Evolutionary conservation across 2,329 filamentous ascomycete genomes (phyloP).

Genomic region (Gyromitra esculenta): DNA sequence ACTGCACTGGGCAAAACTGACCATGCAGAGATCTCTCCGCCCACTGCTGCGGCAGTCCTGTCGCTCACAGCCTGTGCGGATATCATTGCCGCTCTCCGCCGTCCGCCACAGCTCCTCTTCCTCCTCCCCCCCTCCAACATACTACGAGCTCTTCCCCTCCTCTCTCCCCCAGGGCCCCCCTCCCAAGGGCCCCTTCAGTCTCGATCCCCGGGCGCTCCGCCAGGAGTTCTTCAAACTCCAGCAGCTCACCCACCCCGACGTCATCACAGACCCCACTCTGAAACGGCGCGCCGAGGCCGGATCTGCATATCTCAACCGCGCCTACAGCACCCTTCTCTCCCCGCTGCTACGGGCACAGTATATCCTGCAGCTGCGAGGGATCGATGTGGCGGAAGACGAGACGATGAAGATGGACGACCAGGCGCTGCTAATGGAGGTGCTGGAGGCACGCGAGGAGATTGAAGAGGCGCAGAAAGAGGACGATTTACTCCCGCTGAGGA

Average conservation of each 20-base stretch:
- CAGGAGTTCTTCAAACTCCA: slow-evolving; percentile 86
- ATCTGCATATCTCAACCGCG: slow-evolving; percentile 86
- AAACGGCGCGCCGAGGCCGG: slow-evolving; percentile 67
- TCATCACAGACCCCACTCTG: slow-evolving; percentile 58
- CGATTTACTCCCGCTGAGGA: slow-evolving; percentile 69
- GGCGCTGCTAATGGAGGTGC: slow-evolving; percentile 77
- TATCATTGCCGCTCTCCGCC: neutral
- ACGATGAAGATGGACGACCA: slow-evolving; percentile 74
- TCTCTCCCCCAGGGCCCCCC: slow-evolving; percentile 82
- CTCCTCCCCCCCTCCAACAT: slow-evolving; percentile 63
- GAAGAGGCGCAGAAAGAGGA: slow-evolving; percentile 75
- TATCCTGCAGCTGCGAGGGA: slow-evolving; percentile 74
- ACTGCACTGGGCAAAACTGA: neutral
- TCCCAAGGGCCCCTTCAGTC: slow-evolving; percentile 76
- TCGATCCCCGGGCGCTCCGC: slow-evolving; percentile 71
- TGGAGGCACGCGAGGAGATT: slow-evolving; percentile 81
- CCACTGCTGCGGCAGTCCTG: slow-evolving; percentile 16
- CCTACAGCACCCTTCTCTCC: slow-evolving; percentile 83
- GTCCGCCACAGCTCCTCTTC: slow-evolving; percentile 26
- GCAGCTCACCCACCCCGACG: slow-evolving; percentile 77
- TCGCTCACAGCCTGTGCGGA: slow-evolving; percentile 2
- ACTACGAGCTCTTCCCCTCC: slow-evolving; percentile 88
- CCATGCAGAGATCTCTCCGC: slow-evolving; percentile 20
- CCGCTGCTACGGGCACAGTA: slow-evolving; percentile 90
- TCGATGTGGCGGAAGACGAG: slow-evolving; percentile 84